Evolutionary conservation across 2,329 filamentous ascomycete genomes (phyloP).

Genomic region (Beauveria varroae): DNA sequence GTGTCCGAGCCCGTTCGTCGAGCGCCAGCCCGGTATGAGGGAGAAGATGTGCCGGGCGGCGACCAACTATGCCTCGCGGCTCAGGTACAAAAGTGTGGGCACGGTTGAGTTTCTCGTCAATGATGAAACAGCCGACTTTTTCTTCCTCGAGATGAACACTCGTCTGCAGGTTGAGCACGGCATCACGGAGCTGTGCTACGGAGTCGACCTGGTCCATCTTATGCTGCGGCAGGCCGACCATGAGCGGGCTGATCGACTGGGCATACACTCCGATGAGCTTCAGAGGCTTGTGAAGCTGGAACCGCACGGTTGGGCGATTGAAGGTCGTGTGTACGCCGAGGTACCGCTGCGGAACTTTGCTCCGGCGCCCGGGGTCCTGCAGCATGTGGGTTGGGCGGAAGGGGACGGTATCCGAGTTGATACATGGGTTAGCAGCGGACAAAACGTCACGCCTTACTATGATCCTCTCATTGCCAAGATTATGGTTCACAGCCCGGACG

Average conservation of each 20-base stretch:
- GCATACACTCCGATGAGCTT: not conserved
- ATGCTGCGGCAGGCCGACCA: slow-evolving; percentile 31
- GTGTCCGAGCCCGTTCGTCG: slow-evolving; percentile 15
- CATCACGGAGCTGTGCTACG: slow-evolving; percentile 66
- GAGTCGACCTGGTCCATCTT: slow-evolving; percentile 60
- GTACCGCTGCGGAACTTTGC: slow-evolving; percentile 51
- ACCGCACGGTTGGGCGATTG: slow-evolving; percentile 27
- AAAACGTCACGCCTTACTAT: slow-evolving; percentile 49
- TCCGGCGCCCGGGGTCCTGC: slow-evolving; percentile 51
- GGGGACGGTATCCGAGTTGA: slow-evolving; percentile 46
- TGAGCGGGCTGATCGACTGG: not conserved
- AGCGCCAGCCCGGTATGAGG: not conserved
- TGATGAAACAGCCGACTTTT: slow-evolving; percentile 24
- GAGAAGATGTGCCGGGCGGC: not conserved
- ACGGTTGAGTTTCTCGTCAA: slow-evolving; percentile 35
- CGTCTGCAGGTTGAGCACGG: slow-evolving; percentile 38
- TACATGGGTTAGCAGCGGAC: slow-evolving; percentile 54
- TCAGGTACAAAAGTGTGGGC: slow-evolving; percentile 27
- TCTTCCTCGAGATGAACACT: slow-evolving; percentile 38
- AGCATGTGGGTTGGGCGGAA: slow-evolving; percentile 48
- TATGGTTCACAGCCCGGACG: slow-evolving; percentile 41
- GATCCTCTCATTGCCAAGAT: slow-evolving; percentile 51
- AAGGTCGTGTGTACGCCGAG: slow-evolving; percentile 34
- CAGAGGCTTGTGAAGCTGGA: not conserved
- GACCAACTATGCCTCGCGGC: not conserved